These are phyloP conservation scores for Strobilomyces dryophilus DNA, from an alignment of 768 basidiomycete species.

Conservation along the genomic window DNA sequence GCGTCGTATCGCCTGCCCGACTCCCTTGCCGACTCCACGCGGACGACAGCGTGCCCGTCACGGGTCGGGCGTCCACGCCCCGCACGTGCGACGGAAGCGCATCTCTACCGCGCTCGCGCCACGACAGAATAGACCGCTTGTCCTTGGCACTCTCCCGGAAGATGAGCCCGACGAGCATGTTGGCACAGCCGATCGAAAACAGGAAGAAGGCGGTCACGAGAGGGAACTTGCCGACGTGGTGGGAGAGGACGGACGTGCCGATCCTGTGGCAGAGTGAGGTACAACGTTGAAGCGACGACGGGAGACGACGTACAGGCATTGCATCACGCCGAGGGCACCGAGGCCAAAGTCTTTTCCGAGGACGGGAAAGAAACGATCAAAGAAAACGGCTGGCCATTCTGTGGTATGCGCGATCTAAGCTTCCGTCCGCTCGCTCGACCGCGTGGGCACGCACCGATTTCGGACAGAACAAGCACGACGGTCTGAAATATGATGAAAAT, in stretches of 20 bases:
- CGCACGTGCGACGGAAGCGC: constrained; percentile 45
- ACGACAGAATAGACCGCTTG: constrained; percentile 63
- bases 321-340: constrained; percentile 84
- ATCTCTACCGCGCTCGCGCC: constrained; percentile 56
- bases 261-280: constrained; percentile 36
- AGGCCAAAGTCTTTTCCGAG: constrained; percentile 84
- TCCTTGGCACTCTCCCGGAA: constrained; percentile 66
- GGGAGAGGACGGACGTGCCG: constrained; percentile 67
- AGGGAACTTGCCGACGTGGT: constrained; percentile 78
- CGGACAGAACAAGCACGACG: constrained; percentile 56
- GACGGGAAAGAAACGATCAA: constrained; percentile 87
- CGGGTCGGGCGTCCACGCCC: constrained; percentile 23
- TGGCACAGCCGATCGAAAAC: constrained; percentile 77
- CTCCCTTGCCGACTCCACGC: constrained; percentile 9
- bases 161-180: constrained; percentile 77
- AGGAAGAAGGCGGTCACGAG: constrained; percentile 85
- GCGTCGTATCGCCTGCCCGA: not conserved
- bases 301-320: constrained; percentile 59
- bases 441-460: constrained; percentile 34
- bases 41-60: constrained; percentile 13
- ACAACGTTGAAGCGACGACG: not conserved
- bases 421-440: not conserved
- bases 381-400: constrained; percentile 74
- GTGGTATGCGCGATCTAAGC: not conserved
- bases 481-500: constrained; percentile 83